Evolutionary conservation across 306 rosid genomes (phyloP).

Genomic region (Elaeagnus macrophylla): DNA sequence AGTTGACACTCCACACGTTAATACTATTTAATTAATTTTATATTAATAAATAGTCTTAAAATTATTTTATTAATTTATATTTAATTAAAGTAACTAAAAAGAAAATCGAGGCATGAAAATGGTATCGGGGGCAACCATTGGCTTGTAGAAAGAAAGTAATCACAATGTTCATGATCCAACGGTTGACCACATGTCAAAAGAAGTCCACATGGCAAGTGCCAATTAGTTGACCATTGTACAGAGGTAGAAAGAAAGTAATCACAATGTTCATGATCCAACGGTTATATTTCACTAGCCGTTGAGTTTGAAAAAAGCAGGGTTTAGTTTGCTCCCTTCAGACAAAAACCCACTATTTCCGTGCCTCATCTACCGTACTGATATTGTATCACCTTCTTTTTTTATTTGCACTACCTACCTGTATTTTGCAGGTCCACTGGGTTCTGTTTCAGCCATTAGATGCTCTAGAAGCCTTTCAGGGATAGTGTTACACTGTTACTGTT

Average conservation of each 20-base stretch:
- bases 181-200: no score
- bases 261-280: constrained; percentile 55
- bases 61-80: no score
- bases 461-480: constrained; percentile 6
- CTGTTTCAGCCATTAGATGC: neutral
- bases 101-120: no score
- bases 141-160: no score
- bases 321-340: constrained; percentile 18
- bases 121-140: no score
- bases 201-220: constrained; percentile 49
- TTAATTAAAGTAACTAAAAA: no score
- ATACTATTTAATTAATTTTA: no score
- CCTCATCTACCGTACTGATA: neutral
- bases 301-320: constrained; percentile 38
- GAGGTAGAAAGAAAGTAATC: constrained; percentile 25
- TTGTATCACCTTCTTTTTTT: neutral
- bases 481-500: neutral
- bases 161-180: no score
- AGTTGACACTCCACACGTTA: no score
- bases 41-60: no score
- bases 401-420: constrained; percentile 4
- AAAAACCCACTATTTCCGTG: constrained; percentile 28
- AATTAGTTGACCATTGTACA: constrained; percentile 60
- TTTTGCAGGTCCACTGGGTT: neutral
- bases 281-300: constrained; percentile 84